phyloP scores from a whole-genome alignment of 768 basidiomycete species.

The Tephrocybe sp. region DNA sequence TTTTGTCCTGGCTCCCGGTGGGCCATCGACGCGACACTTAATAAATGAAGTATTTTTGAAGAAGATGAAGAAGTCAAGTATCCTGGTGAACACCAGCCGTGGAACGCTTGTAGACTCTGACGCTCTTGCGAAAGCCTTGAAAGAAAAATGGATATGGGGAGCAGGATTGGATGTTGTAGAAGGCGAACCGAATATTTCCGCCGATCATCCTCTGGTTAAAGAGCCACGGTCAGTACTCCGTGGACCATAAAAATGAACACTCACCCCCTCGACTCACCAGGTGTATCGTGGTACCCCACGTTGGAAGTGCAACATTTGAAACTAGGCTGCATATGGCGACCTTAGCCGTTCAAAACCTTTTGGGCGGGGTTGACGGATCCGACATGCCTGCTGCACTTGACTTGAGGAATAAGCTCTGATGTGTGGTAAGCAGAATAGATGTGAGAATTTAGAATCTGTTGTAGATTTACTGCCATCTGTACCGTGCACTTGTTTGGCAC shows the following conservation, averaged over 20 bases:
- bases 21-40: slow-evolving; percentile 66
- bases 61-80: slow-evolving; percentile 82
- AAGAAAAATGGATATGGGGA: slow-evolving; percentile 81
- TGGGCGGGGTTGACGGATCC: slow-evolving; percentile 51
- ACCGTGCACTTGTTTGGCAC: no score
- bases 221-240: slow-evolving; percentile 65
- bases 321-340: slow-evolving; percentile 83
- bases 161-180: slow-evolving; percentile 95
- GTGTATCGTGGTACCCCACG: slow-evolving; percentile 84
- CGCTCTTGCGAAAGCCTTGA: slow-evolving; percentile 80
- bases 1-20: slow-evolving; percentile 82
- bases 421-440: no score
- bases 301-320: slow-evolving; percentile 87
- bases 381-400: slow-evolving; percentile 55
- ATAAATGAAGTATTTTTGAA: slow-evolving; percentile 70
- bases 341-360: slow-evolving; percentile 67
- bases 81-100: slow-evolving; percentile 84
- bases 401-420: slow-evolving; percentile 17
- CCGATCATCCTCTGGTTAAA: slow-evolving; percentile 78
- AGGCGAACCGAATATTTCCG: slow-evolving; percentile 77
- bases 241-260: no score
- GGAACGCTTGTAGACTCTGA: slow-evolving; percentile 90
- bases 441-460: no score
- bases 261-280: no score
- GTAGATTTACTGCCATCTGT: no score